phyloP scores from a whole-genome alignment of 2,329 filamentous ascomycete species.

The Alternaria metachromatica region DNA sequence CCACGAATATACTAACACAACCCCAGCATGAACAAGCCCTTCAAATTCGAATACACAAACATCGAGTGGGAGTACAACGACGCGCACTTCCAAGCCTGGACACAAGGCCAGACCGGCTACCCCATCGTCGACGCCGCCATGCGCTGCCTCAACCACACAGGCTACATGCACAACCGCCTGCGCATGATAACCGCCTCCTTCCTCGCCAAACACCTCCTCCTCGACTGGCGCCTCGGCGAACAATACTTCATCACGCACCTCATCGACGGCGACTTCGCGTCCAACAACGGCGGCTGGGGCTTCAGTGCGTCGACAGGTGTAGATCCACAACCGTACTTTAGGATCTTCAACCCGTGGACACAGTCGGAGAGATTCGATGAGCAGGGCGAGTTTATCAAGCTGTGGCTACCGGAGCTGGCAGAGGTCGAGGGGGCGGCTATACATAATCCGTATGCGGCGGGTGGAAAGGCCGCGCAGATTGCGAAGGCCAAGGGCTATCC shows the following conservation, averaged over 20 bases:
- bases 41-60: conserved; percentile 84
- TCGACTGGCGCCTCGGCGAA: conserved; percentile 60
- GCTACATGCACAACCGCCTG: conserved; percentile 61
- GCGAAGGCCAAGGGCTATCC: conserved; percentile 77
- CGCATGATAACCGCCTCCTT: conserved; percentile 61
- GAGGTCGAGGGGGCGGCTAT: conserved; percentile 71
- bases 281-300: conserved; percentile 70
- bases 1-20: neutral
- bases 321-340: conserved; percentile 88
- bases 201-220: conserved; percentile 57
- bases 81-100: conserved; percentile 70
- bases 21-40: conserved; percentile 71
- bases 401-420: conserved; percentile 79
- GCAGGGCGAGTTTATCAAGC: conserved; percentile 78
- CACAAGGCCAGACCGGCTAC: conserved; percentile 55
- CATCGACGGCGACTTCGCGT: conserved; percentile 56
- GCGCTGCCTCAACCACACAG: conserved; percentile 57
- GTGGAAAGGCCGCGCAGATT: conserved; percentile 57
- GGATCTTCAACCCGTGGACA: conserved; percentile 84
- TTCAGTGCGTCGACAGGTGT: conserved; percentile 73
- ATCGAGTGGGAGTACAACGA: conserved; percentile 73
- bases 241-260: conserved; percentile 59
- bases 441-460: conserved; percentile 79
- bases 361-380: conserved; percentile 88
- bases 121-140: conserved; percentile 60